These are phyloP conservation scores for Globisporangium recalcitrans DNA, from an alignment of 352 stramenopile genomes.

Conservation along the genomic window DNA sequence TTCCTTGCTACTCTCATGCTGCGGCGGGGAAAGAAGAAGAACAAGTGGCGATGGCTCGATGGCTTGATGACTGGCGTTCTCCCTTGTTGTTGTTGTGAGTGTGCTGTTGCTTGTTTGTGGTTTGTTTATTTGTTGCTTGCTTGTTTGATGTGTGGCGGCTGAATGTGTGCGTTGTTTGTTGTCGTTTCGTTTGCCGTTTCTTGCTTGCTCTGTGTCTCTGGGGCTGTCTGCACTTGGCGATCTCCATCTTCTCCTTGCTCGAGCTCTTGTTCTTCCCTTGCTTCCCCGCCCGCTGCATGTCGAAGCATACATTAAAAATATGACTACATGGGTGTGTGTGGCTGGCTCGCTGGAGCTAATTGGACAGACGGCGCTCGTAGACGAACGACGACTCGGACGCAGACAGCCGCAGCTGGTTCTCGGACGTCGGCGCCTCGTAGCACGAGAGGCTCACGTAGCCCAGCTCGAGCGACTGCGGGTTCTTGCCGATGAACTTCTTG, in stretches of 20 bases:
- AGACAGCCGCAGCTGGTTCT: conserved; percentile 25
- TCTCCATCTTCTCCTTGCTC: background rate
- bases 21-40: background rate
- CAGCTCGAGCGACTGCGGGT: conserved; percentile 53
- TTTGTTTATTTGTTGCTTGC: background rate
- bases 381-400: conserved; percentile 16
- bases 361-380: conserved; percentile 16
- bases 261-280: background rate
- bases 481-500: conserved; percentile 63
- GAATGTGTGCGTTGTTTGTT: background rate
- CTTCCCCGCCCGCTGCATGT: background rate
- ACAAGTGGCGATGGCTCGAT: background rate
- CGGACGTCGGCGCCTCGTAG: conserved; percentile 55
- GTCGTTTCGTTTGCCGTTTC: background rate
- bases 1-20: background rate
- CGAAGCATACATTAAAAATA: conserved; percentile 1
- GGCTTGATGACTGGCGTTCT: background rate
- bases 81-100: background rate
- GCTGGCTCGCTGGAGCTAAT: background rate
- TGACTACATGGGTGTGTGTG: background rate
- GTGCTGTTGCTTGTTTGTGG: background rate
- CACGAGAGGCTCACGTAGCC: conserved; percentile 68
- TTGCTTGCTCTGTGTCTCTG: background rate
- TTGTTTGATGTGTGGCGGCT: too few species aligned
- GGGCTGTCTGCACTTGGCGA: background rate